Evolutionary conservation across 257 asterid genomes (phyloP).

Genomic region (Solanum tarapatanum): DNA sequence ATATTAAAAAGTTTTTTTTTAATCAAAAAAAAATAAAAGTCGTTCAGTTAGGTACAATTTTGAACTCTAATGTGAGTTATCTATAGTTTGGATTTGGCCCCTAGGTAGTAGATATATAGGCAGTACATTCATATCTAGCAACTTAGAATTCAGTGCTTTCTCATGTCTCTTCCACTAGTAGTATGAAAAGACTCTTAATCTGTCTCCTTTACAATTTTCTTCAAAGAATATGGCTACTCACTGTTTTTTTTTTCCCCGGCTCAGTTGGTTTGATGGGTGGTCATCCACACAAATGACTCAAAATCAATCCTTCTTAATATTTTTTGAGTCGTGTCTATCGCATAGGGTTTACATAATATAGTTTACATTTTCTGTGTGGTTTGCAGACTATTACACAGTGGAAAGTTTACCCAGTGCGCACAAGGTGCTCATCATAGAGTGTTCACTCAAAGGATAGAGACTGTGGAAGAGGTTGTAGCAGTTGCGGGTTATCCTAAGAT

Average conservation of each 20-base stretch:
- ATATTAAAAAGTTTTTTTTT: too few relatives aligned
- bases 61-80: neutral
- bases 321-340: neutral
- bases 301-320: too few relatives aligned
- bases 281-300: too few relatives aligned
- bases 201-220: neutral
- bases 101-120: neutral
- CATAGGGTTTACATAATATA: neutral
- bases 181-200: neutral
- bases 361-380: neutral
- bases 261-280: neutral
- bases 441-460: neutral
- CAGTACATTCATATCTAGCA: neutral
- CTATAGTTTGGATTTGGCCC: conserved; percentile 15
- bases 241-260: too few relatives aligned
- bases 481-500: neutral
- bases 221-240: neutral
- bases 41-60: neutral
- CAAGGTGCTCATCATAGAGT: neutral
- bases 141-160: neutral
- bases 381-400: neutral
- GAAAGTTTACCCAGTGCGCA: too few relatives aligned
- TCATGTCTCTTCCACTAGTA: neutral
- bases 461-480: neutral
- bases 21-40: neutral